phyloP scores from a whole-genome alignment of 352 stramenopile species.

The Globisporangium ultimum region DNA sequence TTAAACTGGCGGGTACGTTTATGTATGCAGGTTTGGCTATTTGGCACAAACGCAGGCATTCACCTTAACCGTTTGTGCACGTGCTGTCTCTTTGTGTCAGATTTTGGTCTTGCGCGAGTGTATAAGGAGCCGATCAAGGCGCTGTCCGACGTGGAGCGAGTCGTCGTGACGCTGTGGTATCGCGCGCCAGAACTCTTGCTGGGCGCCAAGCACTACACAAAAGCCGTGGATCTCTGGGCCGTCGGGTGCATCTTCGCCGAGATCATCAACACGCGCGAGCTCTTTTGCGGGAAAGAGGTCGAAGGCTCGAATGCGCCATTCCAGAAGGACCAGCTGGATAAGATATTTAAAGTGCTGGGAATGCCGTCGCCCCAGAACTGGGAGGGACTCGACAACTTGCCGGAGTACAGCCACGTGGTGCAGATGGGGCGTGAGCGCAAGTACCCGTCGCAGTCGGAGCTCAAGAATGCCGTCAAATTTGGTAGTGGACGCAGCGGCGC shows the following conservation, averaged over 20 bases:
- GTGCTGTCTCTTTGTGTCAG: slow-evolving; percentile 13
- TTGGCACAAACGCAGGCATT: background rate
- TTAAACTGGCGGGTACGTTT: slow-evolving; percentile 65
- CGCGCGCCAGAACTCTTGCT: slow-evolving; percentile 93
- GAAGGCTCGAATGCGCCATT: slow-evolving; percentile 86
- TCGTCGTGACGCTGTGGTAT: slow-evolving; percentile 97
- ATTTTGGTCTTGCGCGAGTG: slow-evolving; percentile 85
- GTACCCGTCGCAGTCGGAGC: slow-evolving; percentile 77
- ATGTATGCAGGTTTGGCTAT: background rate
- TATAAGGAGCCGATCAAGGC: slow-evolving; percentile 89
- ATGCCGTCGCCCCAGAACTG: slow-evolving; percentile 83
- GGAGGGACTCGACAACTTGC: slow-evolving; percentile 80
- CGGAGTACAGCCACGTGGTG: slow-evolving; percentile 80
- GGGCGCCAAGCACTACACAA: slow-evolving; percentile 91
- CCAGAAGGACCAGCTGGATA: slow-evolving; percentile 88
- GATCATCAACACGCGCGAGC: slow-evolving; percentile 81
- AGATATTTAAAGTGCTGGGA: slow-evolving; percentile 90
- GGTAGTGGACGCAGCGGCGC: slow-evolving; percentile 62
- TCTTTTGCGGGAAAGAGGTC: slow-evolving; percentile 88
- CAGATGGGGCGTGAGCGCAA: slow-evolving; percentile 85
- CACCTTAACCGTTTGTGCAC: background rate
- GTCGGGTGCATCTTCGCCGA: slow-evolving; percentile 96
- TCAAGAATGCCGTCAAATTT: slow-evolving; percentile 86
- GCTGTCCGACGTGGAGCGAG: slow-evolving; percentile 82
- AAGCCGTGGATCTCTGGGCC: slow-evolving; percentile 95